phyloP scores from a whole-genome alignment of 208 protist species.

The Entamoeba invadens region DNA sequence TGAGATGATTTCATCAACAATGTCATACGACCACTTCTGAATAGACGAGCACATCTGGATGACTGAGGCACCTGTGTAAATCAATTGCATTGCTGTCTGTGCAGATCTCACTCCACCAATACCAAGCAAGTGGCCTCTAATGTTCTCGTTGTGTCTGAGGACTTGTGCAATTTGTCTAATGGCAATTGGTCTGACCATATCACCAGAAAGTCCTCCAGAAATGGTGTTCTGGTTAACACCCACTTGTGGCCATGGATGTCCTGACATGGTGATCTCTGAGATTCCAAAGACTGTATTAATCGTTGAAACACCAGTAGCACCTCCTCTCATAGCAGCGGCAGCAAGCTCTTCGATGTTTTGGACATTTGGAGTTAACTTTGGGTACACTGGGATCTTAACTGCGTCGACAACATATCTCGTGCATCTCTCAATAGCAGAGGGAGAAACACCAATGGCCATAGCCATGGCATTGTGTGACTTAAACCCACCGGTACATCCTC shows the following conservation, averaged over 20 bases:
- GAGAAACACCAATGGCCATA: slow-evolving; percentile 22
- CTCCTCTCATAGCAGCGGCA: slow-evolving; percentile 53
- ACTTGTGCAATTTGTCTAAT: slow-evolving; percentile 45
- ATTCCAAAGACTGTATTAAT: slow-evolving; percentile 66
- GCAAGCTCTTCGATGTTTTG: slow-evolving; percentile 58
- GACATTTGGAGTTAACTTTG: slow-evolving; percentile 69
- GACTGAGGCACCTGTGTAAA: slow-evolving; percentile 55
- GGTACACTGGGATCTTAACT: slow-evolving; percentile 58
- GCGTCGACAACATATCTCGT: slow-evolving; percentile 51
- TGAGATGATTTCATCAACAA: slow-evolving; percentile 28
- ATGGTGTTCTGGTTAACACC: slow-evolving; percentile 53
- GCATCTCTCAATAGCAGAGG: slow-evolving; percentile 53
- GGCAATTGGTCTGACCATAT: slow-evolving; percentile 58
- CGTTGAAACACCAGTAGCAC: slow-evolving; percentile 58
- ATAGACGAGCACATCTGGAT: slow-evolving; percentile 46
- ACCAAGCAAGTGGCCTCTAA: slow-evolving; percentile 35
- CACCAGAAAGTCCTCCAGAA: slow-evolving; percentile 64
- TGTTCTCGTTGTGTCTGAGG: slow-evolving; percentile 36
- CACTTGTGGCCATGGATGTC: slow-evolving; percentile 38
- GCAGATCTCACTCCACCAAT: slow-evolving; percentile 56
- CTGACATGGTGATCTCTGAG: slow-evolving; percentile 42
- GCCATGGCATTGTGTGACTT: slow-evolving; percentile 6
- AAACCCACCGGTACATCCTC: background rate
- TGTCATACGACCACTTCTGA: slow-evolving; percentile 23
- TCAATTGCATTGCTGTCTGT: slow-evolving; percentile 52